A percentile compares a stretch with the other conserved stretches of the same genome.
These are phyloP conservation scores for Rubia peregrina DNA, from an alignment of 305 asterid genomes.

Conservation along the genomic window DNA sequence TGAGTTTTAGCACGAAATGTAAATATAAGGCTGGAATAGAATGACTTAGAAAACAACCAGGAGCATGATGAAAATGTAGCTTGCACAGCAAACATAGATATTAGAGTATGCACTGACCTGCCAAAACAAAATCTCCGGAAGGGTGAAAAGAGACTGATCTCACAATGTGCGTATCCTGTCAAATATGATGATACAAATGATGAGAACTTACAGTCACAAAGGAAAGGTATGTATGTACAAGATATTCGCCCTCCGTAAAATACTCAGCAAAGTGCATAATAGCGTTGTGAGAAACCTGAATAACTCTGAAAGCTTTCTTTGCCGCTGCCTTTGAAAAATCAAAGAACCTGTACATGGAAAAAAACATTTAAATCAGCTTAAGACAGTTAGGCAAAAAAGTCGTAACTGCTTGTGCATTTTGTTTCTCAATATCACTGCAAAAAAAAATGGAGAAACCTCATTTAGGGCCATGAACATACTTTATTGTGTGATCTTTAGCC, in stretches of 20 bases:
- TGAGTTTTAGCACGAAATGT: not conserved
- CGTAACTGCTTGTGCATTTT: not conserved
- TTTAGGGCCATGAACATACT: constrained; percentile 34
- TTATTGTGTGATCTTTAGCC: constrained; percentile 86
- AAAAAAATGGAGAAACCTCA: not conserved
- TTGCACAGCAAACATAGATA: constrained; percentile 13
- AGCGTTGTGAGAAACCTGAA: constrained; percentile 47
- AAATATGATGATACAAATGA: constrained; percentile 16
- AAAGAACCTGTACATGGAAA: constrained; percentile 54
- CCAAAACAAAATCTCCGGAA: constrained; percentile 76
- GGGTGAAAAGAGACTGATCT: constrained; percentile 89
- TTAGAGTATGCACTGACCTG: constrained; percentile 47
- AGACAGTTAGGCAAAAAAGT: not conserved
- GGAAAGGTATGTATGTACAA: not conserved
- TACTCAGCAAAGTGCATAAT: constrained; percentile 6
- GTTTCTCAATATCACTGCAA: not conserved
- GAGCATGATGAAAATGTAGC: not conserved
- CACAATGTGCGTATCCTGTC: constrained; percentile 88
- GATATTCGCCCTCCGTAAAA: not conserved
- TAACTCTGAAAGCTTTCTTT: constrained; percentile 71
- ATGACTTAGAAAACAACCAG: not conserved
- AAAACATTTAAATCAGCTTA: constrained; percentile 14
- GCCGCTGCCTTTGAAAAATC: constrained; percentile 74
- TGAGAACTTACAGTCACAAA: constrained; percentile 3
- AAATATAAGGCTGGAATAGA: not conserved